These are phyloP conservation scores for Didymosphaeria variabile DNA, from an alignment of 2,329 filamentous ascomycete species.

Conservation along the genomic window DNA sequence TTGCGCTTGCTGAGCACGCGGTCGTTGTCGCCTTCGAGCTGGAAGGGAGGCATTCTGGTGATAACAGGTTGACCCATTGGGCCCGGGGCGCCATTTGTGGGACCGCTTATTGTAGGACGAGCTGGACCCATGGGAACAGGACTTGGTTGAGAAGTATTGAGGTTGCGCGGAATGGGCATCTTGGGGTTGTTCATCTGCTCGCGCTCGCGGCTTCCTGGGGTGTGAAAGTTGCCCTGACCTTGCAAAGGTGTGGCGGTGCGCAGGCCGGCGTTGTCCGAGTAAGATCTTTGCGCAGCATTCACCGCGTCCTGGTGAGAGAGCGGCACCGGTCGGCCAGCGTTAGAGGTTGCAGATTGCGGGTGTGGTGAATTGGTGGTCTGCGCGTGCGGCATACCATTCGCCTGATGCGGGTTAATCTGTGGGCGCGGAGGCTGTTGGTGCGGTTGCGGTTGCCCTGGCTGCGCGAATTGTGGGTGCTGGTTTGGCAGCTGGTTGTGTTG, in stretches of 20 bases:
- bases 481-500: slow-evolving; percentile 39
- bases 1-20: slow-evolving; percentile 98
- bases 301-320: slow-evolving; percentile 58
- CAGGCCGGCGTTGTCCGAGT: slow-evolving; percentile 45
- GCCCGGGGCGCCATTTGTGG: slow-evolving; percentile 77
- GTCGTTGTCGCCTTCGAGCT: slow-evolving; percentile 90
- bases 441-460: slow-evolving; percentile 41
- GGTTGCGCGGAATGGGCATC: slow-evolving; percentile 83
- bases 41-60: slow-evolving; percentile 80
- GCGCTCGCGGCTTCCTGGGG: slow-evolving; percentile 46
- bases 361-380: slow-evolving; percentile 51
- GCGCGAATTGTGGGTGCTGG: slow-evolving; percentile 38
- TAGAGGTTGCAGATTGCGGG: slow-evolving; percentile 45
- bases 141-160: slow-evolving; percentile 75
- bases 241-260: slow-evolving; percentile 48
- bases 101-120: slow-evolving; percentile 85
- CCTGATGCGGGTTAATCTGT: slow-evolving; percentile 49
- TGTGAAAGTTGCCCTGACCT: slow-evolving; percentile 43
- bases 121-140: slow-evolving; percentile 76
- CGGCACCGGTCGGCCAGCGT: slow-evolving; percentile 46
- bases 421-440: slow-evolving; percentile 43
- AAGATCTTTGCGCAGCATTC: slow-evolving; percentile 51
- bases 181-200: slow-evolving; percentile 64
- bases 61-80: slow-evolving; percentile 89
- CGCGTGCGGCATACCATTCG: slow-evolving; percentile 41